These are phyloP conservation scores for Coemansia sp. DNA, from an alignment of 192 early-diverging fungal species.

Conservation along the genomic window DNA sequence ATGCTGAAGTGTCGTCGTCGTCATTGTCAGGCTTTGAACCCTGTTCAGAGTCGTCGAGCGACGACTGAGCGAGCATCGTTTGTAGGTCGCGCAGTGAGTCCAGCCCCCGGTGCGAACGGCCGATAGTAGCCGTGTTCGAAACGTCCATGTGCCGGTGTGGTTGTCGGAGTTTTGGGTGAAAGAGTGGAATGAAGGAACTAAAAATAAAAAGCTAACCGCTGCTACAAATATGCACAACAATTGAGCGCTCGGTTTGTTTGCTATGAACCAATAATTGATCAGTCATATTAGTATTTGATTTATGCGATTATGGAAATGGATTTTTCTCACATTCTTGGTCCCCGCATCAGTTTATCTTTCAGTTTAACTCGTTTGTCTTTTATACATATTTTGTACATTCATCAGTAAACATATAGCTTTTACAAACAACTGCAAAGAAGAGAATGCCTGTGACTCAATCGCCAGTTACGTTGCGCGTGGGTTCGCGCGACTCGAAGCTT, in stretches of 20 bases:
- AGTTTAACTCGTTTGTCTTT: slow-evolving; percentile 1
- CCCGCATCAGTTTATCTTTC: background rate
- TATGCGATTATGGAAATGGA: no score
- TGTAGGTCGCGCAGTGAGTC: slow-evolving; percentile 33
- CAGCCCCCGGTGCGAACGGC: slow-evolving; percentile 40
- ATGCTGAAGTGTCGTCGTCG: slow-evolving; percentile 8
- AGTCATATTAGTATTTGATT: no score
- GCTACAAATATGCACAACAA: background rate
- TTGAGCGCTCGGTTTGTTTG: no score
- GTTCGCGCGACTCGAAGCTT: slow-evolving; percentile 83
- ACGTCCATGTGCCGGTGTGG: slow-evolving; percentile 21
- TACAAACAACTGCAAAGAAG: background rate
- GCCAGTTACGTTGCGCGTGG: slow-evolving; percentile 52
- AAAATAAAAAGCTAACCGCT: background rate
- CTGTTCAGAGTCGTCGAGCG: slow-evolving; percentile 2
- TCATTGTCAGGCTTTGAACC: background rate
- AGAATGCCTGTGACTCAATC: background rate
- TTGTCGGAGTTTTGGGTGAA: no score
- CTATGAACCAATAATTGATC: background rate
- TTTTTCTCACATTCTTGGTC: no score
- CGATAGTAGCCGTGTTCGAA: slow-evolving; percentile 47
- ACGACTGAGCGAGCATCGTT: slow-evolving; percentile 19
- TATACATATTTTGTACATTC: background rate
- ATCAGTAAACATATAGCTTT: background rate
- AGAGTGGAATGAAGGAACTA: slow-evolving; percentile 1